A percentile compares a stretch with the other conserved stretches of the same genome.
These are phyloP conservation scores for Leptographium wingfieldii DNA, from an alignment of 2,329 filamentous ascomycete genomes.

Conservation along the genomic window DNA sequence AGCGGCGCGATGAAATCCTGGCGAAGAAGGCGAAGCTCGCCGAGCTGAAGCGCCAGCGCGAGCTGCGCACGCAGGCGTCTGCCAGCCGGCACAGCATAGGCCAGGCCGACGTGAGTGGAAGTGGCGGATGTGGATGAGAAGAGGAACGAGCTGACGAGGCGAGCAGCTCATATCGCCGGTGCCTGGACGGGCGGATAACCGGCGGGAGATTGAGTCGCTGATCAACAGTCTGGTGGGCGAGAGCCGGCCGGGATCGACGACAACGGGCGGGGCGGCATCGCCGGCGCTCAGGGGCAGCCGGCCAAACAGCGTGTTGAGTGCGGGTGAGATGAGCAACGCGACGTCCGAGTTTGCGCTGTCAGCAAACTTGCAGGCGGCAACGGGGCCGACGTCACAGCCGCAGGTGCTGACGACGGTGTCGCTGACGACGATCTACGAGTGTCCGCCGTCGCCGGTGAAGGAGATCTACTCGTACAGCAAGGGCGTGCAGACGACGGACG, in stretches of 20 bases:
- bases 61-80: constrained; percentile 65
- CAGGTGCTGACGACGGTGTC: constrained; percentile 65
- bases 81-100: constrained; percentile 56
- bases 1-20: constrained; percentile 89
- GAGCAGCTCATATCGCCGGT: constrained; percentile 54
- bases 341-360: constrained; percentile 47
- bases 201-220: constrained; percentile 69
- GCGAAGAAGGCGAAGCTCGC: constrained; percentile 95
- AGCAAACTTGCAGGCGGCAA: constrained; percentile 16
- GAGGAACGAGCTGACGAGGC: neutral
- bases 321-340: constrained; percentile 67
- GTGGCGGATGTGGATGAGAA: neutral
- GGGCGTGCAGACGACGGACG: constrained; percentile 79
- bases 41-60: constrained; percentile 86
- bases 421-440: constrained; percentile 69
- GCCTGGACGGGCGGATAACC: constrained; percentile 54
- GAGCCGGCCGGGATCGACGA: constrained; percentile 53
- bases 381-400: constrained; percentile 21
- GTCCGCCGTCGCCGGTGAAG: constrained; percentile 58
- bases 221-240: constrained; percentile 76
- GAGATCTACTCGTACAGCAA: constrained; percentile 97
- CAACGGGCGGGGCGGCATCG: constrained; percentile 46
- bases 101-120: constrained; percentile 52
- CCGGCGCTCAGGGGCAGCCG: constrained; percentile 59
- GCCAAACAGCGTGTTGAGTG: constrained; percentile 76